Evolutionary conservation across 2,329 filamentous ascomycete species (phyloP), one percentile per base, ranked within the genome.

Genomic region (Macroventuria anomochaeta): DNA sequence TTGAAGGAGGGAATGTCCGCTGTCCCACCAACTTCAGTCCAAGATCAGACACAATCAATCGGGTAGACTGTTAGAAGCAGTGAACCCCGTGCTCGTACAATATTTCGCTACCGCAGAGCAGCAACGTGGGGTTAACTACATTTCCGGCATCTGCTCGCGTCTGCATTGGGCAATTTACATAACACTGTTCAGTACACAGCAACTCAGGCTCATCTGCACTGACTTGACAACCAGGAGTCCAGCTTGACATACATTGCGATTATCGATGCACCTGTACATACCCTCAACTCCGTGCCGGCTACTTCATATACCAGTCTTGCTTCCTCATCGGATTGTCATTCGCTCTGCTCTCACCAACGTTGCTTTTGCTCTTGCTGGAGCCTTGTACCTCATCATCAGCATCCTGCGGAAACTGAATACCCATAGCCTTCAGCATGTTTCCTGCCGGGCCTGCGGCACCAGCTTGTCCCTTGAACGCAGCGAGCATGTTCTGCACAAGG

Each of bases 381-480:
- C 20, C 28, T 7, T 40, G 33, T 5, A 49, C 34, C 21, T 69
- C 77, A 29, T 85, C 82, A 21, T 83, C 86, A 55, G 93, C 91
- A 66, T 96, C 91, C 55, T 89, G 82, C 0, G 93, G 93, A 54
- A 97, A 79, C 33, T 85, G 82, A 61, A 97, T 80, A 0, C 92
- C 92, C 88, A 97, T 89, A 77, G 96, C 83, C 6, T 87, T 88
- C 67, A 99, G 82, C 55, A 99, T 79, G 70, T 97, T 97, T 0
- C 93, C 87, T 2, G 90, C 89, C 0, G 95, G 95, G 0, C 95
- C 95, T 26, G 91, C 82, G 79, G 89, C 85, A 11, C 95, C 95
- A 15, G 81, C 91, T 73, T 97, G 93, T 13, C 90, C 88, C 70
- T 96, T 96, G 76, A 99, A 93, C 65, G 91, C 93, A 73, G 97